Base-by-base conservation (phyloP, 2,329 filamentous ascomycete genomes). In the Hypoxylon sp. region DNA sequence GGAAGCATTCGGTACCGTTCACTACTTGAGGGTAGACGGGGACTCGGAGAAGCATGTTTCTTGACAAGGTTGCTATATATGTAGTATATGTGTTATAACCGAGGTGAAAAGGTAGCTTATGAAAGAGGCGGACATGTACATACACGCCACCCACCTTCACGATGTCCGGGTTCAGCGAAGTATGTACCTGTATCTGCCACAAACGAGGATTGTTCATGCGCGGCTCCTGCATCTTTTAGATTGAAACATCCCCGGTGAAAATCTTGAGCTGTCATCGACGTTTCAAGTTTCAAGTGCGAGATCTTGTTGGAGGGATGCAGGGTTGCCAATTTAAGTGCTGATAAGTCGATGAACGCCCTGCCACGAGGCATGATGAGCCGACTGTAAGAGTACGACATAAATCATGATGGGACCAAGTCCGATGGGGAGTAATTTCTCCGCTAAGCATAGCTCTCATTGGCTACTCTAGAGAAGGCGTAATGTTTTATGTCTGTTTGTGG, bases 401-500 rank as follows among this genome's bases (percentile, higher is more conserved):
- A 13, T 63, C 58, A 56, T 10, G 36, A 56, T 46, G 41, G 45
- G 14, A 38, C 19, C 41, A 28, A 41, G 58, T 60, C 60, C 49
- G 52, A 61, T 53, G 55, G 52, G 52, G 34, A 17, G 5, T 14
- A 21, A 28, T 32, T 68, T 49, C 21, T 55, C 64, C 25, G 43
- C 49, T 9, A 21, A 45, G 52, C 45, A n/a, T 13, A 19, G 13
- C 6, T 56, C 58, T 65, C 38, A 67, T 65, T 67, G 65, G 65
- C 14, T 50, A 51, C 46, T 41, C 11, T 2, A n/a, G 43, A 36
- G 21, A 46, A 41, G 58, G 50, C 45, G 61, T 56, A 58, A 21
- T 63, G 61, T 65, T 70, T 68, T 68, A 70, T 58, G 56, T 61
- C 68, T 68, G 68, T 60, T 68, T 68, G 61, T 32, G 61, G 61